Evolutionary conservation across 176 grass and related monocot genomes (phyloP), one percentile per base, ranked within the genome.

Genomic region (Elymus sibiricus): DNA sequence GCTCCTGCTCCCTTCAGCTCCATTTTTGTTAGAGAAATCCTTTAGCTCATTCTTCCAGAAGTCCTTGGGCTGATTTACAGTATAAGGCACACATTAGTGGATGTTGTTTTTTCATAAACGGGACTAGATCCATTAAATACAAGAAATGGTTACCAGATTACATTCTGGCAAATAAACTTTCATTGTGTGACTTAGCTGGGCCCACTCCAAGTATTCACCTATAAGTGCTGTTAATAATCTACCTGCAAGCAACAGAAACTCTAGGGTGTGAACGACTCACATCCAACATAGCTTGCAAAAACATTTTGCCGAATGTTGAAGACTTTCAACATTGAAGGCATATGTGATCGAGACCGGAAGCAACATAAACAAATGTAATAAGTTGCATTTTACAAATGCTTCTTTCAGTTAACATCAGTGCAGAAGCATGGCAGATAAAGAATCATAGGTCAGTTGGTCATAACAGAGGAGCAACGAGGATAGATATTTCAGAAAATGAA

Each of bases 91-190:
- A 47, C 5, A 84, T 84, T 80, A 84, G 29, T 15, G 17, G 17
- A 84, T 80, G 76, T 6, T 77, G 11, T 62, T 72, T 83, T 64
- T 9, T 0, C 4, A 80, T 60, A 59, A 83, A 61, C 61, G 60
- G 21, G 39, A 56, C 24, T 47, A 70, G 29, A 51, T 37, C 14
- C 14, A 38, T 70, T 43, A 82, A 77, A 76, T 70, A 73, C 11
- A 68, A 82, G 37, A 51, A 69, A 88, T 60, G 9, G 53, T 90
- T 95, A 95, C 94, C 94, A 98, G 93, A 86, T 98, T 95, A 84
- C 97, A 92, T 64, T 98, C 93, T 21, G 94, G 94, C 58, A 92
- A 71, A 85, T 98, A 98, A 89, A 98, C 97, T 94, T 98, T 98
- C 68, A 90, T 86, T 5, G 92, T 94, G 78, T 98, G 93, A 77